Evolutionary conservation across 257 asterid species (phyloP), one percentile per base, ranked within the genome.

Genomic region (Nicotiana attenuata): DNA sequence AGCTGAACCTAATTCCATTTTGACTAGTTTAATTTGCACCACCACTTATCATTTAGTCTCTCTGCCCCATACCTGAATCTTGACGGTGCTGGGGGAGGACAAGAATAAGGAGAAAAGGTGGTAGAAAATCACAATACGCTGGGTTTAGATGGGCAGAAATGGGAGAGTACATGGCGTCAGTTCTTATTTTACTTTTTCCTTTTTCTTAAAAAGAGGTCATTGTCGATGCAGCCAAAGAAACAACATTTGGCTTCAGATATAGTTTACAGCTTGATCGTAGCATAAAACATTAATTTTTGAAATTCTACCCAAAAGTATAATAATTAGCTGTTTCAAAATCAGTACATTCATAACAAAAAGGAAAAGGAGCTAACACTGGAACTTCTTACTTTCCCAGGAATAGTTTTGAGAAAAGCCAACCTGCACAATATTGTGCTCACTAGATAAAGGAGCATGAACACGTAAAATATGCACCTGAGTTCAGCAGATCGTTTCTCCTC

Each of bases 401-500:
- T 26, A 75, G 6, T 75, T 75, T 75, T 26, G 80, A 9, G 45
- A 75, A 26, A 75, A 26, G 26, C 52, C 80, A 50, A 50, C 64
- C 80, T 3, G 80, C 64, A 52, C 16, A 26, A 50, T 26, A 75
- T 3, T 75, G 80, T 35, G 64, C 61, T 75, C 63, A 4, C 45
- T 75, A 75, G 16, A 50, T 75, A 75, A 52, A 52, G 80, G 6
- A 75, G 64, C 45, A 75, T 52, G 64, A 50, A 8, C 26, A 52
- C 63, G 9, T 55, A 3, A 50, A 75, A 52, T 75, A 75, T 24
- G 80, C 45, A 94, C 99, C 98, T 94, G 87, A 96, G 97, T 88
- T 92, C 98, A 57, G 97, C 91, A 64, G 97, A 94, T 84, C 90
- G 90, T 88, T 94, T 96, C 87, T 90, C 97, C 90, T 94, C 97